A percentile compares a stretch with the other conserved stretches of the same genome.
Conservation (phyloP, 2,329 filamentous ascomycete genomes). For the Fusarium mundagurra region DNA sequence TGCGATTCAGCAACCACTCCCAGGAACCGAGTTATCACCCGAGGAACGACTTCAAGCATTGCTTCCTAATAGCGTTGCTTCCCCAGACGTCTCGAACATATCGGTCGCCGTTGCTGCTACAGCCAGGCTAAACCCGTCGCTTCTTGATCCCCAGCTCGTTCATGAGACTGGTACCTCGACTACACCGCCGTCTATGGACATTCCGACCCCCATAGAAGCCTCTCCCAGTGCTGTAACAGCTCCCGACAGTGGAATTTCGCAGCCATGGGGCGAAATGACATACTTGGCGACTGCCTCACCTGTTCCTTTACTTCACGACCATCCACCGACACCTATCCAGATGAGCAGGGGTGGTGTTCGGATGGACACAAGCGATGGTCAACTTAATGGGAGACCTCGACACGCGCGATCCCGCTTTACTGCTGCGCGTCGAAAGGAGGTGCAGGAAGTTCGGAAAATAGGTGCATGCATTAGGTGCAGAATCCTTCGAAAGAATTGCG, state of each 20-base stretch:
- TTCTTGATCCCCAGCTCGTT: slow-evolving; percentile 63
- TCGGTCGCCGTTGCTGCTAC: slow-evolving; percentile 67
- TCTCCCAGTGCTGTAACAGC: slow-evolving; percentile 36
- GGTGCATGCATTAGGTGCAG: slow-evolving; percentile 74
- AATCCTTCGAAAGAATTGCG: slow-evolving; percentile 73
- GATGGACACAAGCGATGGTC: slow-evolving; percentile 58
- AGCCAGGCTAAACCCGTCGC: slow-evolving; percentile 63
- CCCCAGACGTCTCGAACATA: slow-evolving; percentile 59
- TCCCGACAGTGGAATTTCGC: slow-evolving; percentile 43
- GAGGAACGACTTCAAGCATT: slow-evolving; percentile 63
- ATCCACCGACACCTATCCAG: slow-evolving; percentile 46
- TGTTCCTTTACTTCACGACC: slow-evolving; percentile 45
- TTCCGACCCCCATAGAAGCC: slow-evolving; percentile 34
- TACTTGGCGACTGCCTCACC: slow-evolving; percentile 54
- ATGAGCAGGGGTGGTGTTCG: slow-evolving; percentile 60
- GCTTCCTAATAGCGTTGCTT: slow-evolving; percentile 49
- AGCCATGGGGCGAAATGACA: slow-evolving; percentile 65
- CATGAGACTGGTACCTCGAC: slow-evolving; percentile 45
- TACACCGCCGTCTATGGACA: slow-evolving; percentile 43
- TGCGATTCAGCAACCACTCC: slow-evolving; percentile 39
- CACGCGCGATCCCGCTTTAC: slow-evolving; percentile 68
- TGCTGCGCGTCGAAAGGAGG: slow-evolving; percentile 68
- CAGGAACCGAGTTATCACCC: slow-evolving; percentile 51
- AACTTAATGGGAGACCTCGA: slow-evolving; percentile 59
- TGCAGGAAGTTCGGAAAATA: slow-evolving; percentile 71